Conservation (phyloP, 192 early-diverging fungal species). For the Mortierella hygrophila region DNA sequence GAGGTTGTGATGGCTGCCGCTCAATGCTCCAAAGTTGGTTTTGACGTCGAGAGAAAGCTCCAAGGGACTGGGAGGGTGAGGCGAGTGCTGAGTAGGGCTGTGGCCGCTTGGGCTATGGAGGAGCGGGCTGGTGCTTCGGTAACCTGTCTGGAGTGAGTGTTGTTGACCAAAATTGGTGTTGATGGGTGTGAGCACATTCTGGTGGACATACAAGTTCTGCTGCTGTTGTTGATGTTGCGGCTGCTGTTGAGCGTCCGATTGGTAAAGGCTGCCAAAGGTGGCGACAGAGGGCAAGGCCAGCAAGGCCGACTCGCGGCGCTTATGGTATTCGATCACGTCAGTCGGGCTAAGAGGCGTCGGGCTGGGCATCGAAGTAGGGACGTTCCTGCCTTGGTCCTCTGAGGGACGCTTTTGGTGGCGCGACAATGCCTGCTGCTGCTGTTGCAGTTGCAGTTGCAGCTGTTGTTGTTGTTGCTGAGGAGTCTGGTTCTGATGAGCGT, state of each 20-base stretch:
- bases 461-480: conserved; percentile 18
- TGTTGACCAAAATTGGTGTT: conserved; percentile 4
- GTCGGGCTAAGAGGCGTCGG: conserved; percentile 40
- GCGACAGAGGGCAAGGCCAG: conserved; percentile 21
- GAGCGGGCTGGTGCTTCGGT: conserved; percentile 41
- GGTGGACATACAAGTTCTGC: conserved; percentile 7
- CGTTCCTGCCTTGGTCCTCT: background rate
- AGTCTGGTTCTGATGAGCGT: conserved; percentile 43
- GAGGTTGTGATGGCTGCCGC: conserved; percentile 35
- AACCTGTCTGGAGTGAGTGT: conserved; percentile 11
- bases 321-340: conserved; percentile 23
- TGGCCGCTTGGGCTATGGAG: conserved; percentile 25
- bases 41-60: conserved; percentile 44
- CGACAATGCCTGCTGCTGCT: conserved; percentile 15
- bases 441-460: conserved; percentile 22
- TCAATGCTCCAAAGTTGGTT: conserved; percentile 39
- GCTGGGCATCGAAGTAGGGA: conserved; percentile 9
- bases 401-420: background rate
- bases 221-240: conserved; percentile 26
- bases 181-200: conserved; percentile 7
- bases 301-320: conserved; percentile 32
- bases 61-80: conserved; percentile 44
- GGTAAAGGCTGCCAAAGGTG: conserved; percentile 3
- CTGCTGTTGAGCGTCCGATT: background rate
- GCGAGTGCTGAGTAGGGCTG: conserved; percentile 33